phyloP scores from a whole-genome alignment of 805 yeast species.

The Candida orba region DNA sequence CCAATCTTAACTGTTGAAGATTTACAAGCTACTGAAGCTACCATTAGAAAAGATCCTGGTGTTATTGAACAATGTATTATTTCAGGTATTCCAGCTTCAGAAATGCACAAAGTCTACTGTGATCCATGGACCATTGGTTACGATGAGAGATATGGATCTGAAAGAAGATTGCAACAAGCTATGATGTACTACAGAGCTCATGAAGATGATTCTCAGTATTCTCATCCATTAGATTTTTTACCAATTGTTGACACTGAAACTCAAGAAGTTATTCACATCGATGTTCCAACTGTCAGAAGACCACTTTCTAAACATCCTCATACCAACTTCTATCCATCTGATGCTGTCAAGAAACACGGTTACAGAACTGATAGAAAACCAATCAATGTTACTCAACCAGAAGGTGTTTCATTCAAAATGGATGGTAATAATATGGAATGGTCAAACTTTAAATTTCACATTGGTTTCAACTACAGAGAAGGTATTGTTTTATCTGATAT shows the following conservation, averaged over 20 bases:
- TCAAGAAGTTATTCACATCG: constrained; percentile 62
- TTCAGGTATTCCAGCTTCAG: constrained; percentile 55
- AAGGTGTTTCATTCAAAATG: constrained; percentile 73
- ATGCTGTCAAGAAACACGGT: constrained; percentile 53
- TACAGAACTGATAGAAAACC: constrained; percentile 61
- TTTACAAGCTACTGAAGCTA: constrained; percentile 51
- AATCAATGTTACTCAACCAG: constrained; percentile 68
- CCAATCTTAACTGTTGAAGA: constrained; percentile 72
- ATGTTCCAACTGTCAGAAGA: constrained; percentile 69
- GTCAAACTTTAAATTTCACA: constrained; percentile 72
- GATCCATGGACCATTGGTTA: constrained; percentile 69
- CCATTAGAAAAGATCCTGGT: constrained; percentile 61
- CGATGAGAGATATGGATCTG: constrained; percentile 74
- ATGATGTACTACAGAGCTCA: constrained; percentile 68
- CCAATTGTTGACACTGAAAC: constrained; percentile 75
- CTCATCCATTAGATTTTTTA: constrained; percentile 68
- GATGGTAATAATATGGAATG: constrained; percentile 63
- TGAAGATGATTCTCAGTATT: constrained; percentile 70
- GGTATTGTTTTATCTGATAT: constrained; percentile 75
- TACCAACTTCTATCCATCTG: constrained; percentile 63
- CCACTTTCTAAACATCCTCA: constrained; percentile 62
- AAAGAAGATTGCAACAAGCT: constrained; percentile 72
- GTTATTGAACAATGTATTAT: constrained; percentile 68
- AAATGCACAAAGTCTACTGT: constrained; percentile 46
- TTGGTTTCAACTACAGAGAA: constrained; percentile 82